These are phyloP conservation scores for Penicillium maclennaniae DNA, from an alignment of 495 filamentous ascomycete genomes.

Conservation along the genomic window DNA sequence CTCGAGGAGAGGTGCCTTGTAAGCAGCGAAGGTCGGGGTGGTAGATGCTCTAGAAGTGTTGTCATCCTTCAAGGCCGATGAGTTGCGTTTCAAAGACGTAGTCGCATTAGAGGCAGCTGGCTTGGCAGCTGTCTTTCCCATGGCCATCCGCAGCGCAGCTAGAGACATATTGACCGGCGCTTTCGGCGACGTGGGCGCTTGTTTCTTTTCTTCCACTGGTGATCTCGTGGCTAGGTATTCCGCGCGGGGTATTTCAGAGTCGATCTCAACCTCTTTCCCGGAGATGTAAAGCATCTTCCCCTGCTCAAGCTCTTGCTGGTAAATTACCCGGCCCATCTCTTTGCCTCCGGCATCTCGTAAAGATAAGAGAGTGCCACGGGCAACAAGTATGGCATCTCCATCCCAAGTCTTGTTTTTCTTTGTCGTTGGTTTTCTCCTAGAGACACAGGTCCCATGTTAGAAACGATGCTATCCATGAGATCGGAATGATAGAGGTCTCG, in stretches of 20 bases:
- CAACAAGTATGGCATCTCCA: constrained; percentile 69
- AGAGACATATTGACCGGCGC: constrained; percentile 22
- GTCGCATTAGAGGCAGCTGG: constrained; percentile 10
- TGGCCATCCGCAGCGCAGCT: constrained; percentile 14
- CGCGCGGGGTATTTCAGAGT: constrained; percentile 57
- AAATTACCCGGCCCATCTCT: constrained; percentile 60
- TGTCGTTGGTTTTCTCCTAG: constrained; percentile 66
- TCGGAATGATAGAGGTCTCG: background rate
- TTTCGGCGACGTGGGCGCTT: constrained; percentile 12
- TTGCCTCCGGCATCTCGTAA: constrained; percentile 64
- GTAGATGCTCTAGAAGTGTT: constrained; percentile 19
- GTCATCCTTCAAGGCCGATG: constrained; percentile 14
- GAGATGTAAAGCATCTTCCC: constrained; percentile 62
- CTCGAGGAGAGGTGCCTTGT: constrained; percentile 60
- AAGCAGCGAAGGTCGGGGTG: constrained; percentile 32
- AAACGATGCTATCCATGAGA: background rate
- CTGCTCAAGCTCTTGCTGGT: constrained; percentile 52
- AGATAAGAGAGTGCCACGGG: constrained; percentile 54
- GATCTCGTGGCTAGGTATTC: constrained; percentile 60
- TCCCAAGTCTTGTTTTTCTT: constrained; percentile 90
- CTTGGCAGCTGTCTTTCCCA: background rate
- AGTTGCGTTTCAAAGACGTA: constrained; percentile 15
- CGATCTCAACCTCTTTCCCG: constrained; percentile 74
- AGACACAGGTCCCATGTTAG: background rate
- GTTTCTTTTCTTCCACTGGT: constrained; percentile 37